Evolutionary conservation across 2,329 filamentous ascomycete genomes (phyloP).

Genomic region (Cadophora sp.): DNA sequence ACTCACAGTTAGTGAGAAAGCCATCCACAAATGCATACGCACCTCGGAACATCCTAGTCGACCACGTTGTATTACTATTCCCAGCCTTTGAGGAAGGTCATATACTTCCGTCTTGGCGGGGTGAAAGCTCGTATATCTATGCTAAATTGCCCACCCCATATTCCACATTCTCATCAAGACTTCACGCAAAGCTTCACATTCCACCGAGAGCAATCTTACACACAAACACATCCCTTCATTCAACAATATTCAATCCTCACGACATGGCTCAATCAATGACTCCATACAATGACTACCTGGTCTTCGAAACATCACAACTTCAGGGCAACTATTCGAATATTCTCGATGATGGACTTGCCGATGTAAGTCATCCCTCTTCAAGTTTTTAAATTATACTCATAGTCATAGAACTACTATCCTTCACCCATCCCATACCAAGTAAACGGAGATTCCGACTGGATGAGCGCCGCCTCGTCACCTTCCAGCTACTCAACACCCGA

Average conservation of each 20-base stretch:
- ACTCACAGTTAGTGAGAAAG: background rate
- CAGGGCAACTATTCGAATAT: conserved; percentile 1
- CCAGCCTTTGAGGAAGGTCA: background rate
- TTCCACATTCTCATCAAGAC: conserved; percentile 3
- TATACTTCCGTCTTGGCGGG: conserved; percentile 7
- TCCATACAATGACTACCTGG: conserved; percentile 8
- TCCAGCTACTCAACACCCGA: conserved; percentile 7
- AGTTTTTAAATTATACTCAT: background rate
- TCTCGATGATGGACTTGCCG: background rate
- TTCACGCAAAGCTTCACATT: background rate
- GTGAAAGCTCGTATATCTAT: background rate
- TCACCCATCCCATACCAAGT: conserved; percentile 10
- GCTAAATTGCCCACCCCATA: background rate
- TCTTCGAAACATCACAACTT: conserved; percentile 7
- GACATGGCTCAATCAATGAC: conserved; percentile 7
- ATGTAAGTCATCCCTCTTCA: background rate
- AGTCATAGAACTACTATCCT: conserved; percentile 7
- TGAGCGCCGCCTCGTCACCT: conserved; percentile 7
- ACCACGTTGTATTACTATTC: conserved; percentile 4
- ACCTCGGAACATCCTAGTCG: background rate
- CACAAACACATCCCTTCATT: background rate
- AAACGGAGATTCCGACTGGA: conserved; percentile 9
- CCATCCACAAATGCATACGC: background rate
- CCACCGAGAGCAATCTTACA: background rate
- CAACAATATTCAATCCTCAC: background rate